Percentiles rank a stretch among this genome's conserved stretches.
These are phyloP conservation scores for Hypoxylon intermedium DNA, from an alignment of 495 filamentous ascomycete genomes.

Conservation along the genomic window DNA sequence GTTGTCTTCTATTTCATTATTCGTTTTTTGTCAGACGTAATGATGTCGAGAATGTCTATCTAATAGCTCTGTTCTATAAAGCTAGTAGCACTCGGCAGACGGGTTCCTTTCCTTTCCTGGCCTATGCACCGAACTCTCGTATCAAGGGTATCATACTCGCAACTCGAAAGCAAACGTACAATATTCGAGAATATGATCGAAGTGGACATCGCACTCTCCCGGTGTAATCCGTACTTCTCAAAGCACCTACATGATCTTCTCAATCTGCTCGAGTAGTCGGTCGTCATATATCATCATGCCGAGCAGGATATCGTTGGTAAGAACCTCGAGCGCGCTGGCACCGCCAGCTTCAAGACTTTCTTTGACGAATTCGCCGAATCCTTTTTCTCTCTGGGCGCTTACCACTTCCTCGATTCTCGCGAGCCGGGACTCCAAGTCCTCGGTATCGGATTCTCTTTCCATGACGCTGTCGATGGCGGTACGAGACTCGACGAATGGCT, in stretches of 20 bases:
- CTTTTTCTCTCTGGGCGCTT: constrained; percentile 11
- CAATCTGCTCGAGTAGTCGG: constrained; percentile 17
- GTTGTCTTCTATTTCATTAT: no score
- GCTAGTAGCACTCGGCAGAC: no score
- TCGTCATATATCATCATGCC: constrained; percentile 21
- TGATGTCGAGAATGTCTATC: no score
- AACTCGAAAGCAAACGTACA: no score
- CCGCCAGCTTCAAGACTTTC: constrained; percentile 21
- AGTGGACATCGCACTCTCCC: no score
- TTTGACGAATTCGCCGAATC: constrained; percentile 31
- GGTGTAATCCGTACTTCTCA: not conserved
- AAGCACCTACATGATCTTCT: constrained; percentile 10
- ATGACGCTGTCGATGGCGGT: not conserved
- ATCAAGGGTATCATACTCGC: no score
- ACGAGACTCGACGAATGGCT: not conserved
- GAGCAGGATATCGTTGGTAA: constrained; percentile 32
- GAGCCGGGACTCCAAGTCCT: not conserved
- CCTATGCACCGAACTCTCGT: no score
- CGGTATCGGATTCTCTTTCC: not conserved
- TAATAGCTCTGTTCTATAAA: no score
- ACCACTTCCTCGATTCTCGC: constrained; percentile 21
- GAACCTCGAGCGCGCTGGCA: constrained; percentile 9
- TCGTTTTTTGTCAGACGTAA: no score
- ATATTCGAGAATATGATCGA: no score
- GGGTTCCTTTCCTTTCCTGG: no score